Evolutionary conservation across 129 eudicot genomes (phyloP), one percentile per base, ranked within the genome.

Genomic region (Kitagawia praeruptora): DNA sequence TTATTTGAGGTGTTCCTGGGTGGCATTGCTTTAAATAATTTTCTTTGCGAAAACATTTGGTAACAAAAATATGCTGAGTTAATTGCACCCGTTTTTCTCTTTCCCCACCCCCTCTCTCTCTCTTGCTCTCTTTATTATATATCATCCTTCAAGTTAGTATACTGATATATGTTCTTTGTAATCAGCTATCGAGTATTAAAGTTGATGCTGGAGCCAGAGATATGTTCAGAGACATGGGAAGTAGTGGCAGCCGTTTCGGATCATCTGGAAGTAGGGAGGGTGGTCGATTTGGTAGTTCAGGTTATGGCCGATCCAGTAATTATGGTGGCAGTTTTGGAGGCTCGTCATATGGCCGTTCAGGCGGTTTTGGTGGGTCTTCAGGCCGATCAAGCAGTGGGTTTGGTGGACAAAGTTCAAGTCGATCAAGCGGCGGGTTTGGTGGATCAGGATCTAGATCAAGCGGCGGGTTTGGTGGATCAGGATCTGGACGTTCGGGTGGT

Each of bases 131-230:
- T 40, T 4, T 40, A 3, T 40, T 4, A 5, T 44, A 44, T 44
- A 44, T 44, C 47, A 44, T 46, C 49, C 49, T 4, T 71, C 13
- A 23, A 37, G 11, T 38, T 73, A 1, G 34, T 42, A 4, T 2
- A 44, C 77, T 75, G 19, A 46, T 46, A 27, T 45, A 44, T 25
- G 48, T 44, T 12, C 25, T 75, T 42, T 34, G 41, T 40, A 41
- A 44, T 80, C 74, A 94, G 98, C 96, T 94, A 66, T 89, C 98
- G 38, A 89, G 85, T 48, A 88, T 95, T 63, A 83, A 87, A 76
- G 91, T 85, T 70, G 97, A 90, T 48, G 81, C 84, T 63, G 91
- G 86, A 53, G 81, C 91, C 38, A 81, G 87, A 75, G 85, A 80
- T 79, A 81, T 82, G 91, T 82, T 81, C 74, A 72, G 79, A 69